Percentiles rank a stretch among this genome's conserved stretches.
phyloP scores from a whole-genome alignment of 2,329 filamentous ascomycete species.

The Dendryphion nanum region DNA sequence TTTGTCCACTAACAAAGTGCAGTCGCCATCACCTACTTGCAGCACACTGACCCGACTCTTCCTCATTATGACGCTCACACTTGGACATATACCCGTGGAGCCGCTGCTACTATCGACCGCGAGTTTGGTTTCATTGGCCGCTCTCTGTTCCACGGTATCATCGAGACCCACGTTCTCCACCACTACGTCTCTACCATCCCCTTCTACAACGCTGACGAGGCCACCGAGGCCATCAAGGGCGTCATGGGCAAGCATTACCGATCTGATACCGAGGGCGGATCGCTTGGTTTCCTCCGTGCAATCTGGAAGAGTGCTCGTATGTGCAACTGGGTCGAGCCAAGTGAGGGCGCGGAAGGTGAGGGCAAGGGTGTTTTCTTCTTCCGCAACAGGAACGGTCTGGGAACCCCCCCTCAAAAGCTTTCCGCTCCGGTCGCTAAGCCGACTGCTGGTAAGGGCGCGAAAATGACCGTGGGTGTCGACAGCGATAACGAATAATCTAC shows the following conservation, averaged over 20 bases:
- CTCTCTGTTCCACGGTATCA: conserved; percentile 87
- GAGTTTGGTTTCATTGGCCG: conserved; percentile 96
- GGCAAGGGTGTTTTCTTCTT: conserved; percentile 88
- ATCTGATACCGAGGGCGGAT: conserved; percentile 71
- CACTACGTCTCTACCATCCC: conserved; percentile 96
- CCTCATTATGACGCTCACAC: conserved; percentile 84
- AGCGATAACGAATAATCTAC: conserved; percentile 21
- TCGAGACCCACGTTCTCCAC: conserved; percentile 97
- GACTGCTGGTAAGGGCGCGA: conserved; percentile 30
- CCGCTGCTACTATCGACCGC: conserved; percentile 92
- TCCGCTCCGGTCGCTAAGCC: conserved; percentile 23
- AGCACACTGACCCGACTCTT: conserved; percentile 92
- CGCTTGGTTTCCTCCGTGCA: conserved; percentile 76
- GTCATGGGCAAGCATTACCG: conserved; percentile 97
- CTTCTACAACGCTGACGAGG: conserved; percentile 95
- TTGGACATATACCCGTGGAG: conserved; percentile 93
- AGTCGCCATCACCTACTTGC: conserved; percentile 96
- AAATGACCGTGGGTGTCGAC: conserved; percentile 34
- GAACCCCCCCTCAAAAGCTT: conserved; percentile 56
- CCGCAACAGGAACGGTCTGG: conserved; percentile 89
- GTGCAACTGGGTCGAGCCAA: conserved; percentile 98
- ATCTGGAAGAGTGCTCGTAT: conserved; percentile 77
- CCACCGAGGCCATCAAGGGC: conserved; percentile 87
- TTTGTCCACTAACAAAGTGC: conserved; percentile 23
- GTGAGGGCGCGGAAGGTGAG: conserved; percentile 73